Evolutionary conservation across 2,329 filamentous ascomycete genomes (phyloP).

Genomic region (Penicillium corylophilum): DNA sequence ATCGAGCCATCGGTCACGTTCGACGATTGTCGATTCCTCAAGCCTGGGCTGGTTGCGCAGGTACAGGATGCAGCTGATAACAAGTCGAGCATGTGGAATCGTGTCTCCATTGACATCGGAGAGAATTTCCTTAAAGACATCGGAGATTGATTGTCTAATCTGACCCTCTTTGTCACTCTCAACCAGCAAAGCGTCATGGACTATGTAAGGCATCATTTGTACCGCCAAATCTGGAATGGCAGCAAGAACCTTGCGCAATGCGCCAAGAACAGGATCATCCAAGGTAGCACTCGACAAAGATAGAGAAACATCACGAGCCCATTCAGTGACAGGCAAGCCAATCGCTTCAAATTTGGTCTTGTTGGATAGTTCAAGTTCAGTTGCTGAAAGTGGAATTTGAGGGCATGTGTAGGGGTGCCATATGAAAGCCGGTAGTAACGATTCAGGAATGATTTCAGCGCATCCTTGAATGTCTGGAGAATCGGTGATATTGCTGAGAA

Average conservation of each 20-base stretch:
- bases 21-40: conserved; percentile 72
- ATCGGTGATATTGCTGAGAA: conserved; percentile 37
- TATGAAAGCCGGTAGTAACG: conserved; percentile 41
- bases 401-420: conserved; percentile 46
- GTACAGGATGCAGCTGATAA: conserved; percentile 80
- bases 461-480: conserved; percentile 35
- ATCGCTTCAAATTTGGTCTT: conserved; percentile 18
- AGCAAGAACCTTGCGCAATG: conserved; percentile 65
- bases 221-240: conserved; percentile 69
- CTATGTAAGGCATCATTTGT: conserved; percentile 74
- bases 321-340: conserved; percentile 27
- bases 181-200: conserved; percentile 74
- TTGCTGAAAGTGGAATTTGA: conserved; percentile 19
- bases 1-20: conserved; percentile 81
- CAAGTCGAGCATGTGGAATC: conserved; percentile 65
- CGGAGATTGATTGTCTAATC: conserved; percentile 64
- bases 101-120: conserved; percentile 41
- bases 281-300: conserved; percentile 60
- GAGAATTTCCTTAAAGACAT: conserved; percentile 65
- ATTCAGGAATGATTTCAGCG: conserved; percentile 35
- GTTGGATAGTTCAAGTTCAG: conserved; percentile 20
- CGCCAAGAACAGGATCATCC: conserved; percentile 66
- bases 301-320: conserved; percentile 36
- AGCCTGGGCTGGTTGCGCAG: conserved; percentile 77
- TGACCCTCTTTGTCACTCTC: conserved; percentile 63